These are phyloP conservation scores for Bimuria novae-zelandiae DNA, from an alignment of 2,329 filamentous ascomycete genomes.

Conservation along the genomic window DNA sequence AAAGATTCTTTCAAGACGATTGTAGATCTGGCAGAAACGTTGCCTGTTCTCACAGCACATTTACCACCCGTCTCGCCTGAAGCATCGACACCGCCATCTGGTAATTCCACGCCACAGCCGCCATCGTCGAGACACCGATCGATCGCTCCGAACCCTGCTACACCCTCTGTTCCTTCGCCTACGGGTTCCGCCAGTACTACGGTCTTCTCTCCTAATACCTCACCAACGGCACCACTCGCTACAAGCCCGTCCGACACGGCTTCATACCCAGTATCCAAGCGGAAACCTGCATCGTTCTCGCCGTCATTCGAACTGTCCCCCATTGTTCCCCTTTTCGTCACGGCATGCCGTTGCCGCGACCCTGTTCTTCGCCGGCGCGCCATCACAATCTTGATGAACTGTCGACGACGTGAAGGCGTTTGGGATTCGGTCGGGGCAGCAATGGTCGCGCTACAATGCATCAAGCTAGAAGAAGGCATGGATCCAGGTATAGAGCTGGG, in stretches of 20 bases:
- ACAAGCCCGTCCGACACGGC: slow-evolving; percentile 1
- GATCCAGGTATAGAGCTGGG: slow-evolving; percentile 17
- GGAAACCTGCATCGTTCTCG: slow-evolving; percentile 24
- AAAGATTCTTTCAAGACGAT: slow-evolving; percentile 28
- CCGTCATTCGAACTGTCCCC: slow-evolving; percentile 36
- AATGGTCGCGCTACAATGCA: slow-evolving; percentile 25
- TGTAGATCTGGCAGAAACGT: slow-evolving; percentile 33
- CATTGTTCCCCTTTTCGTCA: slow-evolving; percentile 33
- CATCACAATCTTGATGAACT: slow-evolving; percentile 27
- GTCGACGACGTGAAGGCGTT: slow-evolving; percentile 31
- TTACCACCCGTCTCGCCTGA: slow-evolving; percentile 13
- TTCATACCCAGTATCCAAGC: slow-evolving; percentile 10
- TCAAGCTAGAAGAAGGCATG: slow-evolving; percentile 31
- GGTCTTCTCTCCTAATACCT: slow-evolving; percentile 16
- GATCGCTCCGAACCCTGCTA: slow-evolving; percentile 24
- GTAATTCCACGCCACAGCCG: slow-evolving; percentile 9
- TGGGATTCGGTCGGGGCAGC: slow-evolving; percentile 34
- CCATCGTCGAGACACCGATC: slow-evolving; percentile 14
- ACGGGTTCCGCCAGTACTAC: slow-evolving; percentile 15
- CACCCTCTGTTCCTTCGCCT: slow-evolving; percentile 14
- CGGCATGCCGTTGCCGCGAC: slow-evolving; percentile 33
- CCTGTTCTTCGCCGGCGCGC: slow-evolving; percentile 32
- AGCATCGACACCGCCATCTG: slow-evolving; percentile 17
- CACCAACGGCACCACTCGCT: neutral
- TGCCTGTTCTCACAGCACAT: slow-evolving; percentile 21